phyloP scores from a whole-genome alignment of 2,329 filamentous ascomycete genomes.

The Penicillium nordicum region DNA sequence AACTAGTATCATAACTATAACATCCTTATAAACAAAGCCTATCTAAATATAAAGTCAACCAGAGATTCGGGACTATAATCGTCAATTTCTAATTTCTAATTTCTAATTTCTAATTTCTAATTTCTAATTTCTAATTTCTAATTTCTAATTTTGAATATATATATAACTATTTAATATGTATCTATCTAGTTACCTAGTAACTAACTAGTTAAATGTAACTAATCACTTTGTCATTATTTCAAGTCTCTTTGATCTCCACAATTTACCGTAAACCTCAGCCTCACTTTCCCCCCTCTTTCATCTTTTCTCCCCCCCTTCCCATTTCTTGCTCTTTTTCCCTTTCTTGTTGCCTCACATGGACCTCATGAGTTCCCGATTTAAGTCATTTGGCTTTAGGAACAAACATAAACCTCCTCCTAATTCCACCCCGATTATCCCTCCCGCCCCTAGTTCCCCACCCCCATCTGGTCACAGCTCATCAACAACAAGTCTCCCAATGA shows the following conservation, averaged over 20 bases:
- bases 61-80: no score
- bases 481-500: constrained; percentile 55
- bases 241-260: constrained; percentile 14
- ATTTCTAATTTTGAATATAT: no score
- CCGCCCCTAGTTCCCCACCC: constrained; percentile 36
- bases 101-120: no score
- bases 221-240: constrained; percentile 8
- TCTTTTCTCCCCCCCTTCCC: constrained; percentile 11
- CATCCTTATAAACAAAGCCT: no score
- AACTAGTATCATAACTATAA: no score
- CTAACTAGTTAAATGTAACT: no score
- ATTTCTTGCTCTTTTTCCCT: not conserved
- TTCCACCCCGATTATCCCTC: constrained; percentile 31
- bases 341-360: constrained; percentile 38
- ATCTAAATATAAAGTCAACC: no score
- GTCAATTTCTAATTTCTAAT: no score
- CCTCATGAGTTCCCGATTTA: constrained; percentile 52
- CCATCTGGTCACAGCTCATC: constrained; percentile 45
- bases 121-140: no score
- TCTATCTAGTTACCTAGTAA: no score
- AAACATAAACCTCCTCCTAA: constrained; percentile 29
- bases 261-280: constrained; percentile 11
- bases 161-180: no score
- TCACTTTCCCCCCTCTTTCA: constrained; percentile 16
- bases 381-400: constrained; percentile 48